Conservation (phyloP, 805 yeast genomes). For the Candida broadrunensis region DNA sequence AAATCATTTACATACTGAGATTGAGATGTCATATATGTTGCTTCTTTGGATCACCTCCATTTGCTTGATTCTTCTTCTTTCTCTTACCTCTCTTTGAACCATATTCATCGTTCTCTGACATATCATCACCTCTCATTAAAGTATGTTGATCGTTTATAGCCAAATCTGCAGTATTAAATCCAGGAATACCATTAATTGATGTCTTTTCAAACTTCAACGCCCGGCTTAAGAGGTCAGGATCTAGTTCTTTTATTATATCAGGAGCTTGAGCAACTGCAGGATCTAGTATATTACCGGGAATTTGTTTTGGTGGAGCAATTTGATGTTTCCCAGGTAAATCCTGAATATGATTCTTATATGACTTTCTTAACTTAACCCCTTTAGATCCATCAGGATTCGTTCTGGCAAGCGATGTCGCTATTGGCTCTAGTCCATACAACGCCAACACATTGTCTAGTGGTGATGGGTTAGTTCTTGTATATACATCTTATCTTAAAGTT, state of each 20-base stretch:
- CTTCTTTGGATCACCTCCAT: constrained; percentile 34
- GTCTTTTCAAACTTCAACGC: constrained; percentile 64
- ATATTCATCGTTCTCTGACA: constrained; percentile 35
- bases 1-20: too few relatives aligned
- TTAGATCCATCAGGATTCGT: constrained; percentile 84
- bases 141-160: constrained; percentile 54
- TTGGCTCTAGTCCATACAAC: constrained; percentile 61
- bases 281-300: constrained; percentile 35
- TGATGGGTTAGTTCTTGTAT: constrained; percentile 53
- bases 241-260: constrained; percentile 47
- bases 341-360: constrained; percentile 87
- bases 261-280: constrained; percentile 38
- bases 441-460: constrained; percentile 69
- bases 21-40: constrained; percentile 27
- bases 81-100: constrained; percentile 32
- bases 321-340: constrained; percentile 81
- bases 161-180: constrained; percentile 65
- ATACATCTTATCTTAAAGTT: constrained; percentile 1
- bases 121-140: constrained; percentile 39
- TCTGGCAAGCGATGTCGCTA: constrained; percentile 82
- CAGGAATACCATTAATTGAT: constrained; percentile 69
- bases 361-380: constrained; percentile 89
- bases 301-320: constrained; percentile 37
- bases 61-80: constrained; percentile 31
- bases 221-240: constrained; percentile 43